Percentiles rank a stretch among this genome's conserved stretches.
phyloP scores from a whole-genome alignment of 2,329 filamentous ascomycete genomes.

The Chrysosphaeria jannelii region DNA sequence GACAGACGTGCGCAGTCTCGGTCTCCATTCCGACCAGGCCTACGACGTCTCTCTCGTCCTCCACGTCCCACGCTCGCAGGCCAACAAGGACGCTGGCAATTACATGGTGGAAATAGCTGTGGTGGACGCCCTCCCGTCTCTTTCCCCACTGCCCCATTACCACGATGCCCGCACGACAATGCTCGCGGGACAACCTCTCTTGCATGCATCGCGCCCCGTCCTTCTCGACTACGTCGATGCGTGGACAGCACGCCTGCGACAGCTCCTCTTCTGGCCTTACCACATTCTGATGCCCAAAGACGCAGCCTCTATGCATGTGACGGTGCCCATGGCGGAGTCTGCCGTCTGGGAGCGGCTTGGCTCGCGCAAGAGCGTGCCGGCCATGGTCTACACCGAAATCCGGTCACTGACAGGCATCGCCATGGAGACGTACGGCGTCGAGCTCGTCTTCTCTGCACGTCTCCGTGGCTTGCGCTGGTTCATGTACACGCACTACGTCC shows the following conservation, averaged over 20 bases:
- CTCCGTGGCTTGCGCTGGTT: slow-evolving; percentile 52
- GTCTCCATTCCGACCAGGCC: slow-evolving; percentile 38
- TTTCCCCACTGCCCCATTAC: slow-evolving; percentile 5
- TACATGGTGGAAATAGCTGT: slow-evolving; percentile 62
- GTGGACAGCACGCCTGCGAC: slow-evolving; percentile 28
- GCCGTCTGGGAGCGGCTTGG: slow-evolving; percentile 23
- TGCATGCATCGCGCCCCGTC: slow-evolving; percentile 39
- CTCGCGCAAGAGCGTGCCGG: slow-evolving; percentile 11
- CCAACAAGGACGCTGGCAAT: slow-evolving; percentile 54
- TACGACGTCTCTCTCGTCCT: slow-evolving; percentile 64
- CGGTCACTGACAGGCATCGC: slow-evolving; percentile 10
- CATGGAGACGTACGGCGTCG: slow-evolving; percentile 48
- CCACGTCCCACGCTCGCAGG: slow-evolving; percentile 44
- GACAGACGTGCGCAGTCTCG: slow-evolving; percentile 13
- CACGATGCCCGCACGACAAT: slow-evolving; percentile 8
- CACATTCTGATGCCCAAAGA: slow-evolving; percentile 32
- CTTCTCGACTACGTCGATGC: slow-evolving; percentile 55
- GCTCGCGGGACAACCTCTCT: slow-evolving; percentile 15
- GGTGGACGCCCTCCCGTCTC: slow-evolving; percentile 3
- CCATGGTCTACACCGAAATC: slow-evolving; percentile 27
- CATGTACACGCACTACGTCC: slow-evolving; percentile 59
- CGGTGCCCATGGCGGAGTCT: slow-evolving; percentile 41
- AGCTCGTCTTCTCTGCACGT: slow-evolving; percentile 39
- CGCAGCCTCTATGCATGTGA: slow-evolving; percentile 28
- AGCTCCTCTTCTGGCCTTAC: slow-evolving; percentile 31